Percentiles rank a stretch among this genome's conserved stretches.
Conservation (phyloP, 805 yeast genomes). For the Yarrowia sp. region DNA sequence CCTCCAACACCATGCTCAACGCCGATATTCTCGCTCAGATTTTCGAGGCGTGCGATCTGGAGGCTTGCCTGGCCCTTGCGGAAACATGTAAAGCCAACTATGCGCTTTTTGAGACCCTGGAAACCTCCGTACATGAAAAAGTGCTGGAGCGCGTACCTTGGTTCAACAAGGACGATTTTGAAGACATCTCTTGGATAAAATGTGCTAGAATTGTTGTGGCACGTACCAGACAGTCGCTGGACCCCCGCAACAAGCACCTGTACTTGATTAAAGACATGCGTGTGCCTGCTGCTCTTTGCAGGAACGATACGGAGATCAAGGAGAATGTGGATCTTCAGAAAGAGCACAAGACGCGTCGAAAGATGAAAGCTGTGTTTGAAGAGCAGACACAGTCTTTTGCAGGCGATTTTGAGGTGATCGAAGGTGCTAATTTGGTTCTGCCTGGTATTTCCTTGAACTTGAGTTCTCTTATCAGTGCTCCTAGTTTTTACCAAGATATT, state of each 20-base stretch:
- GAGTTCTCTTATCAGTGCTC: too few species aligned
- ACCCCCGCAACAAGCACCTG: not conserved
- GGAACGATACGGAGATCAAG: not conserved
- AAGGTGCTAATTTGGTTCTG: too few species aligned
- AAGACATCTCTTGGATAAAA: not conserved
- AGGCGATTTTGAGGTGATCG: not conserved
- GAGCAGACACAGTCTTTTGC: not conserved
- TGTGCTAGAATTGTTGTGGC: not conserved
- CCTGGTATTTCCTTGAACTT: too few species aligned
- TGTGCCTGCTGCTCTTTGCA: not conserved
- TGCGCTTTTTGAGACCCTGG: not conserved
- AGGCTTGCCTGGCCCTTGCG: too few species aligned
- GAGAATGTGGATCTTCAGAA: not conserved
- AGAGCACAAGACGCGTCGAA: not conserved
- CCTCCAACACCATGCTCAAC: too few species aligned
- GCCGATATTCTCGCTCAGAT: too few species aligned
- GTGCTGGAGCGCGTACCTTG: not conserved
- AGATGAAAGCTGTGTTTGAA: not conserved
- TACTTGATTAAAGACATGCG: not conserved
- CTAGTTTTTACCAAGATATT: too few species aligned
- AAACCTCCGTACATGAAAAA: not conserved
- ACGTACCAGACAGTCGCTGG: not conserved
- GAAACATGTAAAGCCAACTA: not conserved
- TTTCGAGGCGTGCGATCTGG: too few species aligned
- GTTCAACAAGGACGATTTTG: not conserved